These are phyloP conservation scores for Sporothrix humicola DNA, from an alignment of 2,329 filamentous ascomycete genomes.

Conservation along the genomic window DNA sequence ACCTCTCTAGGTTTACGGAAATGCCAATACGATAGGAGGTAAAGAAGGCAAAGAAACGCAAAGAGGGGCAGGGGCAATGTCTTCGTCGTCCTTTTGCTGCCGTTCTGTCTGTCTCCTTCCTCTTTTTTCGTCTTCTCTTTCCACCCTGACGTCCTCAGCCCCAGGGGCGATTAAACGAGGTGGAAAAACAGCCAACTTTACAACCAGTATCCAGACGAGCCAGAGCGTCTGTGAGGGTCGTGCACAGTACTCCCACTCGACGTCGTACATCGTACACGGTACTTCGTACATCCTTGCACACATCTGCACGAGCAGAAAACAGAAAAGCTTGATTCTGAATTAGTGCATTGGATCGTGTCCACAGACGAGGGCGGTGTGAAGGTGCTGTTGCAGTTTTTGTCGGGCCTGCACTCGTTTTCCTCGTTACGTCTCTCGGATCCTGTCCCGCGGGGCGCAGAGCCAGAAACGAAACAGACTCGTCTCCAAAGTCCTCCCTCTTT, in stretches of 20 bases:
- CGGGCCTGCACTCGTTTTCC: not conserved
- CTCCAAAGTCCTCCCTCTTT: not conserved
- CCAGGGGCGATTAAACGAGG: not conserved
- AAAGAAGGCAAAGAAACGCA: too few relatives aligned
- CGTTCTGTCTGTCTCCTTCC: not conserved
- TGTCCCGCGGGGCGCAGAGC: not conserved
- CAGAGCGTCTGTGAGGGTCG: not conserved
- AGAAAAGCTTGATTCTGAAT: slow-evolving; percentile 16
- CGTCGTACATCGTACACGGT: not conserved
- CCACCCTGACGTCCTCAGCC: too few relatives aligned
- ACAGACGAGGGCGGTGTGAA: not conserved
- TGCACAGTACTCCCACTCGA: not conserved
- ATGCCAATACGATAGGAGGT: not conserved
- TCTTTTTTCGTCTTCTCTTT: not conserved
- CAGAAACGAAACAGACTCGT: not conserved
- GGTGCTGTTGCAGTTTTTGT: not conserved
- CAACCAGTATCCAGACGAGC: not conserved
- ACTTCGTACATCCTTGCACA: not conserved
- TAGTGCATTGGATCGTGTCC: not conserved
- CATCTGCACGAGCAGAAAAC: not conserved
- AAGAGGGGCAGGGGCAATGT: not conserved
- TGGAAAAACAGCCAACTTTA: not conserved
- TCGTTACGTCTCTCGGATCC: slow-evolving; percentile 3
- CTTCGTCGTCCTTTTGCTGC: not conserved
- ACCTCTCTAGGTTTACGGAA: not conserved